Conservation (phyloP, 805 yeast species). For the Metschnikowia arizonensis region DNA sequence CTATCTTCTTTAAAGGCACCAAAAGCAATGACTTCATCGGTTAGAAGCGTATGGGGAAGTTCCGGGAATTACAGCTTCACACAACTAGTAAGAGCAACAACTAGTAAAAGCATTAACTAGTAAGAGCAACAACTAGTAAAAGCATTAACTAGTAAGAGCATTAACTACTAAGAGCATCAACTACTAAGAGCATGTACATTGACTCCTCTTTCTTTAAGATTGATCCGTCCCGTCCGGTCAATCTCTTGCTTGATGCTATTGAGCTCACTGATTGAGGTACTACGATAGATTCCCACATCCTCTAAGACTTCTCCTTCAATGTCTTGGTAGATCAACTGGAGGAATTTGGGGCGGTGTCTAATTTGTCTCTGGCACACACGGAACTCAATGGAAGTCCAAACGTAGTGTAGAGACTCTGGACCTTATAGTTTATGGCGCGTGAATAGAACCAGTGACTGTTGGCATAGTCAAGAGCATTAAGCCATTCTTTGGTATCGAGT, state of each 20-base stretch:
- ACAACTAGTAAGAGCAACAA: slow-evolving; percentile 85
- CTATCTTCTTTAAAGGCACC: slow-evolving; percentile 33
- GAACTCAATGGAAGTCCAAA: slow-evolving; percentile 84
- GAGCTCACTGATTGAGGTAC: slow-evolving; percentile 49
- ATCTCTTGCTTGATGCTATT: slow-evolving; percentile 41
- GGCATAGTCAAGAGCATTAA: slow-evolving; percentile 45
- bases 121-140: too few relatives aligned
- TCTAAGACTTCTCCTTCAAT: slow-evolving; percentile 85
- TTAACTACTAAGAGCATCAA: too few relatives aligned
- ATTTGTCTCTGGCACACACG: slow-evolving; percentile 68
- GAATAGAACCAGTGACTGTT: slow-evolving; percentile 56
- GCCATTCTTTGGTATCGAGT: slow-evolving; percentile 71
- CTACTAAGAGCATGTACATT: slow-evolving; percentile 84
- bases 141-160: too few relatives aligned
- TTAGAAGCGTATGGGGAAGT: slow-evolving; percentile 76
- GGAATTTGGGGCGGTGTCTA: slow-evolving; percentile 60
- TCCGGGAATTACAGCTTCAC: slow-evolving; percentile 81
- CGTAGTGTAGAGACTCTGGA: slow-evolving; percentile 34
- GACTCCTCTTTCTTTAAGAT: slow-evolving; percentile 49
- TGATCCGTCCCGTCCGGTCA: slow-evolving; percentile 44
- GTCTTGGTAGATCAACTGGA: slow-evolving; percentile 62
- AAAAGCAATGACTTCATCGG: slow-evolving; percentile 63
- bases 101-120: too few relatives aligned
- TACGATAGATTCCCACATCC: slow-evolving; percentile 86
- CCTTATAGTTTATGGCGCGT: slow-evolving; percentile 28